Evolutionary conservation across 257 asterid genomes (phyloP).

Genomic region (Voacanga thouarsii): DNA sequence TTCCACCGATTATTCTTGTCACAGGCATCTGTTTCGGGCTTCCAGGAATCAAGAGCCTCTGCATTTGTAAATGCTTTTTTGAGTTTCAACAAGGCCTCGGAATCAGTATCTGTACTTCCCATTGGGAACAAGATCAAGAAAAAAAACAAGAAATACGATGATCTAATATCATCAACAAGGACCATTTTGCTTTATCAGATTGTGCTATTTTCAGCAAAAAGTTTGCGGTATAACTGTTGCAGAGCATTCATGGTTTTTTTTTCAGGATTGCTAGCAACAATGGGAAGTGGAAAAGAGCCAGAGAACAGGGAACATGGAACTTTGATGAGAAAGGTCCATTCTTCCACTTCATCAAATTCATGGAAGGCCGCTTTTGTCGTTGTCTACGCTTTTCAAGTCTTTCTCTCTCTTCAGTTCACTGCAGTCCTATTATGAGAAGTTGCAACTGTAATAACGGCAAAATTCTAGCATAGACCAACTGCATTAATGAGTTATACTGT

Average conservation of each 20-base stretch:
- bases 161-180: slow-evolving; percentile 30
- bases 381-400: not conserved
- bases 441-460: slow-evolving; percentile 14
- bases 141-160: slow-evolving; percentile 27
- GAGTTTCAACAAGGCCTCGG: slow-evolving; percentile 60
- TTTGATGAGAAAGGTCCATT: not conserved
- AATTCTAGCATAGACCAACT: no score
- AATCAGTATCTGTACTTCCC: slow-evolving; percentile 35
- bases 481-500: no score
- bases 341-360: slow-evolving; percentile 8
- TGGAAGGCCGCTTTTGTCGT: slow-evolving; percentile 47
- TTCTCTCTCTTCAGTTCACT: not conserved
- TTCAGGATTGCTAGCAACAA: not conserved
- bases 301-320: slow-evolving; percentile 4
- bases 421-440: not conserved
- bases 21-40: slow-evolving; percentile 59
- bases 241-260: not conserved
- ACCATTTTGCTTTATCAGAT: slow-evolving; percentile 30
- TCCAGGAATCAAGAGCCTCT: slow-evolving; percentile 63
- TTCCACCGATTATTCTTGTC: slow-evolving; percentile 37
- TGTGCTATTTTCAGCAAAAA: not conserved
- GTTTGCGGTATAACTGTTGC: not conserved
- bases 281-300: slow-evolving; percentile 14
- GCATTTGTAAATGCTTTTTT: slow-evolving; percentile 49
- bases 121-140: slow-evolving; percentile 25